Evolutionary conservation across 2,329 filamentous ascomycete genomes (phyloP), one percentile per base, ranked within the genome.

Genomic region (Anisogramma anomala): DNA sequence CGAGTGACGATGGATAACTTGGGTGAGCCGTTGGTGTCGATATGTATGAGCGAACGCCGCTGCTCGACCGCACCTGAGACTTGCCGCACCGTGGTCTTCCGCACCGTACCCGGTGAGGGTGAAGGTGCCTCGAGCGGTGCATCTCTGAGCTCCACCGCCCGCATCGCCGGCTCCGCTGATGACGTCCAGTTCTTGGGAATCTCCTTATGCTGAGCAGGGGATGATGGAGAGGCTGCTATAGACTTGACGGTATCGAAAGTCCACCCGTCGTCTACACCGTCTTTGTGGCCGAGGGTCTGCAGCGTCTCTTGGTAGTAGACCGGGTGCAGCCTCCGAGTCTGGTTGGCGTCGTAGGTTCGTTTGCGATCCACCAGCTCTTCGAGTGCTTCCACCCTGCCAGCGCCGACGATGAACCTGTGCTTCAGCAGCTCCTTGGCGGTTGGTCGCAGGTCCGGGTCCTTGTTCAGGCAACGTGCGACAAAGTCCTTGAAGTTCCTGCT

Each of bases 281-380:
- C 68, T 50, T 69, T 77, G 2, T 75, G 70, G 2, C 74, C 70
- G 40, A 93, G 73, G 7, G 75, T 79, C 52, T 82, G 76, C 36
- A 96, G 68, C 3, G 89, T 94, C 64, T 96, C 89, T 53, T 94
- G 88, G 61, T 96, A 96, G 61, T 89, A 94, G 53, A 84, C 83
- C 1, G 82, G 74, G 53, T 85, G 82, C 42, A 72, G 76, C 38
- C 76, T 74, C 43, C 78, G 71, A 47, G 76, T 79, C 49, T 77
- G 77, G 48, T 79, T 77, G 33, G 80, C 81, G 57, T 94, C 86
- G 66, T 76, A 94, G 58, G 83, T 78, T 54, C 89, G 84, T 55
- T 82, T 83, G 47, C 85, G 79, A 52, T 81, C 78, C 43, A 96
- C 82, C 39, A 98, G 66, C 58, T 95, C 88, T 55, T 93, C 85